Evolutionary conservation across 768 basidiomycete genomes (phyloP).

Genomic region (Macrolepiota albuminosa): DNA sequence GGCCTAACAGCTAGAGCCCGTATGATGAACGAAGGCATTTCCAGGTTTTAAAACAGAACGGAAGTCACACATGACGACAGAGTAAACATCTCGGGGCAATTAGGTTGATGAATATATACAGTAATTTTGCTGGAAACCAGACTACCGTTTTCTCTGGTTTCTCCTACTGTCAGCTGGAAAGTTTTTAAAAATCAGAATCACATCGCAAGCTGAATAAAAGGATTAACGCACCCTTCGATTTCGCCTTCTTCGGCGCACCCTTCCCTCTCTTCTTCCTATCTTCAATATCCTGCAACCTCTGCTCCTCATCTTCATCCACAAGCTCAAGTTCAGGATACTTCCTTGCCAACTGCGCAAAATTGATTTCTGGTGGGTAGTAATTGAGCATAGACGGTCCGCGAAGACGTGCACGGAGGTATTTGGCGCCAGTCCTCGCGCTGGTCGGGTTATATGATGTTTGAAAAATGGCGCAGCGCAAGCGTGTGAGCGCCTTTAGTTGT

Average conservation of each 20-base stretch:
- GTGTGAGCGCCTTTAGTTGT: constrained; percentile 55
- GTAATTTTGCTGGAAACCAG: neutral
- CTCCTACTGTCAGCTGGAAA: constrained; percentile 48
- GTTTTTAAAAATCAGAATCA: neutral
- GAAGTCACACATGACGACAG: neutral
- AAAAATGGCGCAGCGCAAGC: constrained; percentile 71
- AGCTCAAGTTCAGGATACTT: constrained; percentile 55
- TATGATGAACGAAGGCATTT: neutral
- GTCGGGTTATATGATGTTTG: constrained; percentile 87
- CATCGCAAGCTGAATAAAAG: neutral
- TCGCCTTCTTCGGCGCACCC: constrained; percentile 79
- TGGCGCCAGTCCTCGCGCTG: constrained; percentile 79
- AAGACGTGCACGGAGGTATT: constrained; percentile 80
- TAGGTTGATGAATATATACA: neutral
- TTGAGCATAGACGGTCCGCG: constrained; percentile 81
- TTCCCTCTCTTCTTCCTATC: constrained; percentile 73
- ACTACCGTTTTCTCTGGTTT: constrained; percentile 35
- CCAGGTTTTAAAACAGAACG: too few species aligned
- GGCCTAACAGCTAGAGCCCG: neutral
- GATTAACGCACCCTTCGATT: constrained; percentile 48
- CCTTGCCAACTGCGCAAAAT: constrained; percentile 47
- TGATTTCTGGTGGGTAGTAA: constrained; percentile 72
- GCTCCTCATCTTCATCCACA: constrained; percentile 61
- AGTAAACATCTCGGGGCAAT: neutral
- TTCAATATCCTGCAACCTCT: constrained; percentile 64